Evolutionary conservation across 257 asterid species (phyloP).

Genomic region (Linderniella brevidens): DNA sequence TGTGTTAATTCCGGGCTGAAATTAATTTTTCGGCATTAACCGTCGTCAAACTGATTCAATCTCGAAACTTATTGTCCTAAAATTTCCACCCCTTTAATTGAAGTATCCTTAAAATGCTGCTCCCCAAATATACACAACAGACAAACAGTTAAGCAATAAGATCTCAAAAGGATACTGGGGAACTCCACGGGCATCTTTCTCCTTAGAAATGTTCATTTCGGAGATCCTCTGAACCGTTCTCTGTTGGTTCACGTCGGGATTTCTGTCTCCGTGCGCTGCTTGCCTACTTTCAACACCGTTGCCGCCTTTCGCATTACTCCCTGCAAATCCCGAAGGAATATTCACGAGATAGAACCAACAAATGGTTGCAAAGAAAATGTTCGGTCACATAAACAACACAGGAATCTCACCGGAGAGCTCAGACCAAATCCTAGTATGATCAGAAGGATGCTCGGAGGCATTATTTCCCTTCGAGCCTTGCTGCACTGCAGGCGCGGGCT

Average conservation of each 20-base stretch:
- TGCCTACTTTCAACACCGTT: slow-evolving; percentile 29
- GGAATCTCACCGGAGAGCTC: slow-evolving; percentile 80
- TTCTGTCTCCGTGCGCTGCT: slow-evolving; percentile 21
- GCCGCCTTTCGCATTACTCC: slow-evolving; percentile 54
- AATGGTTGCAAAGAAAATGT: background rate
- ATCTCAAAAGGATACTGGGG: slow-evolving; percentile 43
- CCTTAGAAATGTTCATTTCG: slow-evolving; percentile 40
- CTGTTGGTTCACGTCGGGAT: slow-evolving; percentile 22
- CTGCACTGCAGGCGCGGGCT: slow-evolving; percentile 32
- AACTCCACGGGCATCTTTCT: slow-evolving; percentile 26
- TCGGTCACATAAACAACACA: slow-evolving; percentile 1
- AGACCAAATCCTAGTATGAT: slow-evolving; percentile 90
- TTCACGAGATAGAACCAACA: background rate
- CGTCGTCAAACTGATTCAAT: no score
- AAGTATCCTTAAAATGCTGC: no score
- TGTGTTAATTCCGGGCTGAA: no score
- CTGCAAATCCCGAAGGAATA: slow-evolving; percentile 15
- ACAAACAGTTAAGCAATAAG: no score
- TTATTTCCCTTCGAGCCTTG: slow-evolving; percentile 38
- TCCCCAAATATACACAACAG: no score
- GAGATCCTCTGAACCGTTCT: slow-evolving; percentile 41
- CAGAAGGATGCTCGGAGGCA: slow-evolving; percentile 52
- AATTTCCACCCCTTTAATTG: no score
- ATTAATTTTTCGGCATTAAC: no score
- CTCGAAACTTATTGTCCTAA: no score